These are phyloP conservation scores for Naganishia friedmannii DNA, from an alignment of 768 basidiomycete species.

Conservation along the genomic window DNA sequence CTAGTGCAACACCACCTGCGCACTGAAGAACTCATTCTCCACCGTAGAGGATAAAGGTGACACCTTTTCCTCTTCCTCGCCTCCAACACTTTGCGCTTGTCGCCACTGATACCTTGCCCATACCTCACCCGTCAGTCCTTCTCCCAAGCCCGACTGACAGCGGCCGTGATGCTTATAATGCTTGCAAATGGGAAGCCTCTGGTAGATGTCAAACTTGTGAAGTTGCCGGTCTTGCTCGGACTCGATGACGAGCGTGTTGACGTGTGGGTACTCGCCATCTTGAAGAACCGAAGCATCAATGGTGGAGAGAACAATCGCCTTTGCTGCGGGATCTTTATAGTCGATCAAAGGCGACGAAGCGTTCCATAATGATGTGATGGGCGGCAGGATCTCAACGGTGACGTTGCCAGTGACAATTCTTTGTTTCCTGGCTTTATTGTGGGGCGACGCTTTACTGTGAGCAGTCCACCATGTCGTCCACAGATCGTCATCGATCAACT, in stretches of 20 bases:
- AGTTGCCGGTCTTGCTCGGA: neutral
- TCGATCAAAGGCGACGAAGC: neutral
- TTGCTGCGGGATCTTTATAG: slow-evolving; percentile 10
- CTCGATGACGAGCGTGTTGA: neutral
- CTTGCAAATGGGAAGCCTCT: neutral
- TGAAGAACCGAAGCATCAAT: neutral
- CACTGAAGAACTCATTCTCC: too few species aligned
- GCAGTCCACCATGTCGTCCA: neutral
- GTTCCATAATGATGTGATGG: neutral
- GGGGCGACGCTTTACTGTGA: neutral
- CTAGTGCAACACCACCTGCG: too few species aligned
- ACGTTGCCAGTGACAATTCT: neutral
- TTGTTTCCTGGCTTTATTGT: neutral
- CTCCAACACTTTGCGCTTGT: neutral
- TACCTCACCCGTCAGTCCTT: neutral
- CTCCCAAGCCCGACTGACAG: neutral
- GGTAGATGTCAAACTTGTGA: neutral
- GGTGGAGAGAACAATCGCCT: slow-evolving; percentile 9
- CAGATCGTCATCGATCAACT: neutral
- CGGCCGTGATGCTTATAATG: neutral
- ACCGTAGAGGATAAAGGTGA: too few species aligned
- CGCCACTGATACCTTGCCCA: slow-evolving; percentile 13
- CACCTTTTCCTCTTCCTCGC: too few species aligned
- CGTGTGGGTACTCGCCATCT: neutral
- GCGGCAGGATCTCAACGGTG: neutral